Evolutionary conservation across 78 protist species (phyloP).

Genomic region (Bodo saltans): DNA sequence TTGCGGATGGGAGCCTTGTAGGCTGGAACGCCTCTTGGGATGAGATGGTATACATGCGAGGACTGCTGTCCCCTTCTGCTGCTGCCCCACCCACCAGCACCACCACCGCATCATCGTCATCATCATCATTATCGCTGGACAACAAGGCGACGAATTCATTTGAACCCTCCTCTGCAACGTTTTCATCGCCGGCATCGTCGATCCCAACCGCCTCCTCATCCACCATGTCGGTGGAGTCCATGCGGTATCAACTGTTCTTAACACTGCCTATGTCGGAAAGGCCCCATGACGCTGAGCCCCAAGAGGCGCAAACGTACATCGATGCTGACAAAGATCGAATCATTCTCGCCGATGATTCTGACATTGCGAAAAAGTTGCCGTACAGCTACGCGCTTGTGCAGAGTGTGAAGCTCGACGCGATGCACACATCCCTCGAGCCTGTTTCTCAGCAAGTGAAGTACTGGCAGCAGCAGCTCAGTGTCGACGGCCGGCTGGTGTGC

Average conservation of each 20-base stretch:
- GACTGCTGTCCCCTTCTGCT: no score
- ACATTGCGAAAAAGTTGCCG: not conserved
- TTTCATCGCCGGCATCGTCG: no score
- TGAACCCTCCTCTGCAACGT: no score
- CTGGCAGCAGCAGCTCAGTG: not conserved
- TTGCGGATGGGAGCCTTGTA: not conserved
- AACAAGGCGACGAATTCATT: no score
- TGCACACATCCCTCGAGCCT: not conserved
- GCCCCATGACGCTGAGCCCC: no score
- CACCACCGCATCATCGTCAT: no score
- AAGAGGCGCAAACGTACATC: not conserved
- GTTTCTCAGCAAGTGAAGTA: not conserved
- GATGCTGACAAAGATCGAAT: not conserved
- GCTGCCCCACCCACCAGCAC: no score
- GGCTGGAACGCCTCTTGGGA: not conserved
- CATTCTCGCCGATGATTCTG: not conserved
- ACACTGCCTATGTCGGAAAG: no score
- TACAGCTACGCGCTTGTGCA: not conserved
- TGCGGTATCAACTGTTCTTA: no score
- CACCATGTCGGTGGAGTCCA: no score
- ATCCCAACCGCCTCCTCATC: no score
- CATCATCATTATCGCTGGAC: no score
- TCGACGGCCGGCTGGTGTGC: not conserved
- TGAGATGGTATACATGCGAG: not conserved
- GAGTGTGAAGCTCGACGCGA: not conserved